Conservation (phyloP, 2,329 filamentous ascomycete species). For the Penicillium sp. region DNA sequence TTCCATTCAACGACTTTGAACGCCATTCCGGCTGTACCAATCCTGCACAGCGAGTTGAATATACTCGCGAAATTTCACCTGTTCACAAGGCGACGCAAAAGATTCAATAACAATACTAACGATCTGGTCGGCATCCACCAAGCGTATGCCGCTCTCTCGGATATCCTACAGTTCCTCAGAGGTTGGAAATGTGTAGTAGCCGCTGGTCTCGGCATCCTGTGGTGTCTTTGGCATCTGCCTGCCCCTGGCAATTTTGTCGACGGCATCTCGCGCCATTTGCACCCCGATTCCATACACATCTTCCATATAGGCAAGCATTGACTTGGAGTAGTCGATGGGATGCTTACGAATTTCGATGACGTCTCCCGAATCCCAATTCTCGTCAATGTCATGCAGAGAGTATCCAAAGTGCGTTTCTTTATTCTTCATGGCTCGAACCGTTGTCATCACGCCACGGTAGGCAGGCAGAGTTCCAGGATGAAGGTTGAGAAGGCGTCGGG, state of each 20-base stretch:
- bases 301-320: slow-evolving; percentile 6
- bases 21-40: slow-evolving; percentile 6
- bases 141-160: slow-evolving; percentile 4
- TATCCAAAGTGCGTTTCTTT: slow-evolving; percentile 14
- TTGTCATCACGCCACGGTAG: slow-evolving; percentile 14
- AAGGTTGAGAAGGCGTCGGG: slow-evolving; percentile 7
- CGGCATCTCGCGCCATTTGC: not conserved
- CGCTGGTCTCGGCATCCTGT: slow-evolving; percentile 6
- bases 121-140: slow-evolving; percentile 7
- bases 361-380: slow-evolving; percentile 7
- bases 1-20: not conserved
- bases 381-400: slow-evolving; percentile 17
- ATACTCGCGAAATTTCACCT: slow-evolving; percentile 9
- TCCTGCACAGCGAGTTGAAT: slow-evolving; percentile 2
- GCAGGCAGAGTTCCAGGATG: slow-evolving; percentile 6
- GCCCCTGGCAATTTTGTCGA: slow-evolving; percentile 2
- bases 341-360: slow-evolving; percentile 8
- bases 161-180: slow-evolving; percentile 4
- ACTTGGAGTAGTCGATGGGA: slow-evolving; percentile 9
- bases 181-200: slow-evolving; percentile 9
- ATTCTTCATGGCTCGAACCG: slow-evolving; percentile 13
- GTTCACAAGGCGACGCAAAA: slow-evolving; percentile 5
- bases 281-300: slow-evolving; percentile 6
- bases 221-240: slow-evolving; percentile 3
- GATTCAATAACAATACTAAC: slow-evolving; percentile 1